These are phyloP conservation scores for Taphrina communis DNA, from an alignment of 1,139 yeast species.

Conservation along the genomic window DNA sequence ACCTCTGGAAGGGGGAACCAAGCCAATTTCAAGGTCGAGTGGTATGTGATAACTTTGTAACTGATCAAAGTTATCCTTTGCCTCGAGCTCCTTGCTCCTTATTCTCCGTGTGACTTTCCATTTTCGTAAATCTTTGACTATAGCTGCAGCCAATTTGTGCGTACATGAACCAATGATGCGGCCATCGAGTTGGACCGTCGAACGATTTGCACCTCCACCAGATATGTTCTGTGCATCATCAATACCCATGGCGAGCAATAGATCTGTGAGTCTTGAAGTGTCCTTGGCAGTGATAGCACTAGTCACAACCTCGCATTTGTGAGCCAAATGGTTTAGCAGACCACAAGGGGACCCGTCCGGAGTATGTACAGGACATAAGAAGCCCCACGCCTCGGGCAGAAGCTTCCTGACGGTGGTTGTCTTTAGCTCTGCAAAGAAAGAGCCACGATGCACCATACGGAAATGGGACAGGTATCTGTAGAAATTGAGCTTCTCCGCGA, in stretches of 20 bases:
- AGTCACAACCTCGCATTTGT: slow-evolving; percentile 88
- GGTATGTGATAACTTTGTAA: slow-evolving; percentile 66
- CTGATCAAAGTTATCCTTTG: slow-evolving; percentile 1
- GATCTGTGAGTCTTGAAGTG: slow-evolving; percentile 71
- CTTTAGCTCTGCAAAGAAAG: slow-evolving; percentile 96
- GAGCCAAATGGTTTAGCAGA: slow-evolving; percentile 92
- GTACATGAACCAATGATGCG: slow-evolving; percentile 91
- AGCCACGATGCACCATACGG: slow-evolving; percentile 99
- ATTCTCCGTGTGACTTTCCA: slow-evolving; percentile 68
- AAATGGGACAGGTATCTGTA: slow-evolving; percentile 96
- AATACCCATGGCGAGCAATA: slow-evolving; percentile 78
- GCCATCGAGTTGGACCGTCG: slow-evolving; percentile 95
- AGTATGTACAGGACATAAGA: slow-evolving; percentile 97
- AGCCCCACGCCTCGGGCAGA: slow-evolving; percentile 96
- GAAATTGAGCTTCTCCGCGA: slow-evolving; percentile 96
- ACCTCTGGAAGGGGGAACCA: slow-evolving; percentile 89
- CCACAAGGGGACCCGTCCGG: slow-evolving; percentile 99
- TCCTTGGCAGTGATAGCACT: slow-evolving; percentile 67
- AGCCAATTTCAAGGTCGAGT: slow-evolving; percentile 85
- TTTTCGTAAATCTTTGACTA: slow-evolving; percentile 87
- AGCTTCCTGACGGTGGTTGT: slow-evolving; percentile 96
- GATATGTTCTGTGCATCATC: slow-evolving; percentile 53
- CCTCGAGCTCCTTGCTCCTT: slow-evolving; percentile 17
- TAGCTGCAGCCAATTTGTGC: slow-evolving; percentile 81
- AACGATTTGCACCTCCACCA: slow-evolving; percentile 73